These are phyloP conservation scores for Geotrichum reessii DNA, from an alignment of 1,139 yeast genomes.

Conservation along the genomic window DNA sequence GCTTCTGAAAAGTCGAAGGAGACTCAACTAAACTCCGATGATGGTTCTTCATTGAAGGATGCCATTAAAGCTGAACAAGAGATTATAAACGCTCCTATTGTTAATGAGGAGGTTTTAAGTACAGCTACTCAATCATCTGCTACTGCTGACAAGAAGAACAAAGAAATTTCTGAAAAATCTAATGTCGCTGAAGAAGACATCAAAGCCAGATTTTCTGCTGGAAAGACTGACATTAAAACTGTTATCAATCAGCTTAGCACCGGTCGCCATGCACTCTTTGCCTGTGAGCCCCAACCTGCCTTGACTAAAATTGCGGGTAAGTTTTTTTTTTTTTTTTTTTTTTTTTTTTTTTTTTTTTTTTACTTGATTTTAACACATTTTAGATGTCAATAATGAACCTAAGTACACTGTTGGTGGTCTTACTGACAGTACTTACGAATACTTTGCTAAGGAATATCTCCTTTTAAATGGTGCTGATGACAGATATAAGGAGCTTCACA, in stretches of 20 bases:
- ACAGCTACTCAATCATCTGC: neutral
- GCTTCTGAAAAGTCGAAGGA: neutral
- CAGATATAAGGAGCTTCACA: constrained; percentile 36
- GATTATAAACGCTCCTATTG: neutral
- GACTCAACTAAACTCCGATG: neutral
- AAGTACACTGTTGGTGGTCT: constrained; percentile 49
- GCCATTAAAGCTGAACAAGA: neutral
- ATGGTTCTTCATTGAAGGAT: neutral
- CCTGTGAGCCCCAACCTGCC: constrained; percentile 7
- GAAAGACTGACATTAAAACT: neutral
- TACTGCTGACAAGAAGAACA: neutral
- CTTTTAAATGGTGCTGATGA: constrained; percentile 45
- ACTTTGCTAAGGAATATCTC: constrained; percentile 54
- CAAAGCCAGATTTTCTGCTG: neutral
- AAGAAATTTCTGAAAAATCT: neutral
- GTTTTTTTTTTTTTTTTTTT: neutral
- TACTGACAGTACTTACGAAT: constrained; percentile 66
- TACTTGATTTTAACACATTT: neutral
- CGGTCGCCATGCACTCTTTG: constrained; percentile 8
- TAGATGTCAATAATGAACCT: neutral
- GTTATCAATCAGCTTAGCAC: neutral
- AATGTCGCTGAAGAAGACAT: neutral
- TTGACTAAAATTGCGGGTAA: constrained; percentile 3
- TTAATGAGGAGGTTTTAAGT: neutral
- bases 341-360: neutral